Conservation (phyloP, 257 asterid genomes). For the Solanum peruvianum region DNA sequence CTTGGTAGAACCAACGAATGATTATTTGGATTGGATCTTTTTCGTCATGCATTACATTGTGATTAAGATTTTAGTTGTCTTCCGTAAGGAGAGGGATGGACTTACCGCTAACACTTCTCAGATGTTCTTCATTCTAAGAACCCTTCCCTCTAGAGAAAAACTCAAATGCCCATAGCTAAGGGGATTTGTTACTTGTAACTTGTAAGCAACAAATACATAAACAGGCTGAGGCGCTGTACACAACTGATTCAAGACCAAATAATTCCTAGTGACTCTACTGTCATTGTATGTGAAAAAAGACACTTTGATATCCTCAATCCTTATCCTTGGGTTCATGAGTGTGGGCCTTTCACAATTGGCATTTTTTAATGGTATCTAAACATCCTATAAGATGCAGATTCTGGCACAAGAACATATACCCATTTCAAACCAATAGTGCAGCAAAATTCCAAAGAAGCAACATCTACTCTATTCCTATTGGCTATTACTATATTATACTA, state of each 20-base stretch:
- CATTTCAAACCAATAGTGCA: not conserved
- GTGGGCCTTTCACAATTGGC: not conserved
- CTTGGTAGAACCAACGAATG: not conserved
- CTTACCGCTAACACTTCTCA: not conserved
- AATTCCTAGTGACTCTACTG: not conserved
- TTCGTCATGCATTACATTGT: not conserved
- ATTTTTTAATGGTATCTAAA: not conserved
- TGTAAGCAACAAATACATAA: not conserved
- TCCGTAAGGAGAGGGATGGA: not conserved
- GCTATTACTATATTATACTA: not conserved
- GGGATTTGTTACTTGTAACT: not conserved
- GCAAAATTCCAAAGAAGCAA: not conserved
- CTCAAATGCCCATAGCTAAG: not conserved
- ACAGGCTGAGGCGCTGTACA: not conserved
- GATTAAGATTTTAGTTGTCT: not conserved
- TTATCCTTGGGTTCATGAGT: not conserved
- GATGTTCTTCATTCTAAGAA: not conserved
- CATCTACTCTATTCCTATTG: not conserved
- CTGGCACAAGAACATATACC: not conserved
- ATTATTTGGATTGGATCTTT: not conserved
- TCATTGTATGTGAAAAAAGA: not conserved
- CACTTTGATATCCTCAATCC: not conserved
- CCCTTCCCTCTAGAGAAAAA: not conserved
- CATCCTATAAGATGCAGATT: not conserved
- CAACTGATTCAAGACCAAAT: too few relatives aligned